Base-by-base conservation (phyloP, 257 asterid species). In the Solanum verrucosum region DNA sequence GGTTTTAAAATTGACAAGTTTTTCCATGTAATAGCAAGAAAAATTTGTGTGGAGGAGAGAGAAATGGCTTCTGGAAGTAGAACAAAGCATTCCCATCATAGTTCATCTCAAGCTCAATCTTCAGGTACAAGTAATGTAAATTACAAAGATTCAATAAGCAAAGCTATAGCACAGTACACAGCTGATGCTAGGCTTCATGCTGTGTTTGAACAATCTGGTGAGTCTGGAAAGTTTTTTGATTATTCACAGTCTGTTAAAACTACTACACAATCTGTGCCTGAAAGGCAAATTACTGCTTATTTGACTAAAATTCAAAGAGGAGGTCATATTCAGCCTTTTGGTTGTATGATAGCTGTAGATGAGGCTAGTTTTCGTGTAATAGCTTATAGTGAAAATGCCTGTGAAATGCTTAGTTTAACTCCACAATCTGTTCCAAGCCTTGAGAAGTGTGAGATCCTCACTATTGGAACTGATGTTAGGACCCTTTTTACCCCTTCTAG, bases 161-260 rank as follows among this genome's bases (percentile, higher is more conserved):
- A 89, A 89, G 99, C 96, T 52, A 94, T 94, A 27, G 95, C 95
- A 10, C 99, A 96, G 91, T 96, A 93, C 95, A 93, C 98, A 0
- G 91, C 83, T 87, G 99, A 96, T 85, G 99, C 99, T 2, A 92
- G 94, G 44, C 93, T 96, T 46, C 98, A 96, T 88, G 97, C 98
- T 11, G 99, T 93, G 14, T 96, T 94, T 92, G 99, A 96, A 88
- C 98, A 93, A 85, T 92, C 98, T 20, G 97, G 98, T 49, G 98
- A 92, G 91, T 90, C 97, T 23, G 98, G 98, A 5, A 94, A 91
- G 87, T 93, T 95, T 11, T 96, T 96, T 88, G 98, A 96, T 89
- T 96, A 96, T 38, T 92, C 98, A 1, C 91, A 95, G 89, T 93
- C 96, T 27, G 88, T 95, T 40, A 92, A 88, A 87, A 91, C 93